These are phyloP conservation scores for Bipolaris sorokiniana DNA, from an alignment of 2,329 filamentous ascomycete genomes.

Conservation along the genomic window DNA sequence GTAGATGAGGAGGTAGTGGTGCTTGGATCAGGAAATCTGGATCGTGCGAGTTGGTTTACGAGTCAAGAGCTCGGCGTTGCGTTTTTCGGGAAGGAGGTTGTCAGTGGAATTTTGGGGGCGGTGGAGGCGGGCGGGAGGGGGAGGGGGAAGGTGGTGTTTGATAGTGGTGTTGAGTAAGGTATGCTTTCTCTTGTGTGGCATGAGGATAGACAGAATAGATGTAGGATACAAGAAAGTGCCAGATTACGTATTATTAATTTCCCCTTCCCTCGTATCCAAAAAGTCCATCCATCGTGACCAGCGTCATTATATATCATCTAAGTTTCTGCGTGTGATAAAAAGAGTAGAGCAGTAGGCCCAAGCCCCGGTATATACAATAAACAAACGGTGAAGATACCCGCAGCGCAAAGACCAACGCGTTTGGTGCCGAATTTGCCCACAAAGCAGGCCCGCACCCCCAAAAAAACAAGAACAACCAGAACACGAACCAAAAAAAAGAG, in stretches of 20 bases:
- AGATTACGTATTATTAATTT: not conserved
- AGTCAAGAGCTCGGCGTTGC: slow-evolving; percentile 80
- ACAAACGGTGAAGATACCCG: not conserved
- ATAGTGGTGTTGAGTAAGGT: slow-evolving; percentile 5
- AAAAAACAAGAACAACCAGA: not conserved
- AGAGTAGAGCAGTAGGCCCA: too few species aligned
- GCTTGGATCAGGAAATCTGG: slow-evolving; percentile 82
- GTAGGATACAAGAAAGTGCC: not conserved
- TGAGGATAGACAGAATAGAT: not conserved
- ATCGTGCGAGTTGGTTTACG: slow-evolving; percentile 84
- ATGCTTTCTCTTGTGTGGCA: not conserved
- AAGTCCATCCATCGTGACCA: too few species aligned
- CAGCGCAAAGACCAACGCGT: not conserved
- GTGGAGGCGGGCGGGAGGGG: slow-evolving; percentile 37
- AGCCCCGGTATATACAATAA: too few species aligned
- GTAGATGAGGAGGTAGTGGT: slow-evolving; percentile 72
- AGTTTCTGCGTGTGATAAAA: too few species aligned
- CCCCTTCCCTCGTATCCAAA: too few species aligned
- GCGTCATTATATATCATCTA: too few species aligned
- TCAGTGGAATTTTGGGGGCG: slow-evolving; percentile 35
- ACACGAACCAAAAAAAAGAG: slow-evolving; percentile 1
- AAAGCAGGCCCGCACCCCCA: not conserved
- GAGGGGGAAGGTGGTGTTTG: slow-evolving; percentile 33
- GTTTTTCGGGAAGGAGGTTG: slow-evolving; percentile 54
- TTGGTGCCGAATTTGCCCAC: not conserved